Base-by-base conservation (phyloP, 2,329 filamentous ascomycete species). In the Didymella lethalis region DNA sequence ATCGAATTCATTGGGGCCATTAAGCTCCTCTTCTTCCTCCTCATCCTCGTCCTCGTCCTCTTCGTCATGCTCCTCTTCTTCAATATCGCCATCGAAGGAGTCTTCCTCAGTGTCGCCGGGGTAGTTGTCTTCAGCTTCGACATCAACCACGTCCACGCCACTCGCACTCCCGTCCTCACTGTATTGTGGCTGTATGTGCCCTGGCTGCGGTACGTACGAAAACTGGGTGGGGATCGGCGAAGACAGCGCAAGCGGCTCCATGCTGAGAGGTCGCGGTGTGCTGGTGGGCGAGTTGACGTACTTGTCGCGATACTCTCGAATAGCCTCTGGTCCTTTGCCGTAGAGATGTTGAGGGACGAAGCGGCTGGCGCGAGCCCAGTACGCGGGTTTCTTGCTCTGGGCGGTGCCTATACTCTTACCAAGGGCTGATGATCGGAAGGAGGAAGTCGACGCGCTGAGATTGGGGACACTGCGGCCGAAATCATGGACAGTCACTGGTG, bases 301-400 rank as follows among this genome's bases (percentile, higher is more conserved):
- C 48, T 70, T 58, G 10, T 63, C 48, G 4, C 67, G 64, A 32
- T 72, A 75, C 2, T 69, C 68, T 5, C 62, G 65, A n/a, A 75
- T 63, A 0, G 73, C 74, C 18, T 74, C 71, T 0, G 64, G 54
- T 4, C 74, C 73, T 48, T 75, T 68, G 7, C 75, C 75, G 34
- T 77, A 77, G 7, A 75, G 65, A 45, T 77, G 70, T 11, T 66
- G 63, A 7, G 74, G 74, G 1, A 77, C 74, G 26, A 77, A 77
- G n/a, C 72, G 71, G 47, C 67, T 72, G 10, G 61, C 53, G 8
- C 75, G 75, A 26, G 40, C 55, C 65, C 70, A 72, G 55, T 75
- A 77, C 20, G 74, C 72, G 11, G 74, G 69, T 7, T 63, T 63
- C 31, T 67, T 53, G 32, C 56, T 54, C 7, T 57, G 55, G 7